Evolutionary conservation across 2,329 filamentous ascomycete genomes (phyloP), one percentile per base, ranked within the genome.

Genomic region (Rhinocladiella similis): DNA sequence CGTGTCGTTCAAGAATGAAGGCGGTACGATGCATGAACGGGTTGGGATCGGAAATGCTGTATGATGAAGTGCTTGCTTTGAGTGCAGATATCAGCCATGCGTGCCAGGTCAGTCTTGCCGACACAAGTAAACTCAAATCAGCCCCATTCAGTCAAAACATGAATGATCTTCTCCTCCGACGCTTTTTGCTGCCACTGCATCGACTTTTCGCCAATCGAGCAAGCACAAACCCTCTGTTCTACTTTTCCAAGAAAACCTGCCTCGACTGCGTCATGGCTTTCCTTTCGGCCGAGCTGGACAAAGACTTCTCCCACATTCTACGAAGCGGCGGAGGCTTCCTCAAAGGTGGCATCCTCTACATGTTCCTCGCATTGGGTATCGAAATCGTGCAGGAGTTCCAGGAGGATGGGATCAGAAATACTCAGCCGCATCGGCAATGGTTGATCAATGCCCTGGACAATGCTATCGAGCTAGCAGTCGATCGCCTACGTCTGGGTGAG

Each of bases 131-230:
- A 43, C 41, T 19, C 36, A 14, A 47, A n/a, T 43, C 41, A 43
- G 41, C 41, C 66, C 47, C 22, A 62, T 80, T 81, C 51, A 74
- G 77, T n/a, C 68, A 74, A 2, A 82, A 82, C 55, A 65, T 84
- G 5, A 67, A 82, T 20, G 77, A 83, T 47, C 77, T 80, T 36
- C 69, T 81, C 0, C 71, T 81, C 3, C 78, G 80, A 4, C 79
- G 83, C 13, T 84, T 83, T 62, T 63, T 84, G 1, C 74, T 85
- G 13, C 73, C 77, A 0, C 70, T 86, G 0, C 83, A 86, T 59
- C 76, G 54, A 12, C 71, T 70, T 1, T 72, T 70, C 49, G 68
- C 69, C 1, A 60, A 69, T n/a, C 71, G 67, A 52, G 67, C 72
- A 12, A 61, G 65, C 12, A 59, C 64, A 3, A 61, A 70, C 5